Base-by-base conservation (phyloP, 805 yeast genomes). In the Yamadazyma sp. region DNA sequence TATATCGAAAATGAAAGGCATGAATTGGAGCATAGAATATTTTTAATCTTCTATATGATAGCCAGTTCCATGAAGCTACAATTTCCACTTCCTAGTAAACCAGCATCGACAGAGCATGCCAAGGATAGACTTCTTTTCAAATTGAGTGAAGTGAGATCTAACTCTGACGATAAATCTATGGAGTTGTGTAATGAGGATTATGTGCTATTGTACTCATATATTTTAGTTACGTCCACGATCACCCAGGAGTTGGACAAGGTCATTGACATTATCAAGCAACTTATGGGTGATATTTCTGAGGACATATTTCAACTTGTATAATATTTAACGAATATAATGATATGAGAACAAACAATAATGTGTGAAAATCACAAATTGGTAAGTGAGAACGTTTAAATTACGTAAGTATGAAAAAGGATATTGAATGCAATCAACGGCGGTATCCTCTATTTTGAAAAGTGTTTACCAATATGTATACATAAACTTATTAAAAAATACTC, bases 91-190 rank as follows among this genome's bases (percentile, higher is more conserved):
- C 95, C 95, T 0, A 76, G 73, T 16, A 80, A 80, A 47, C 82
- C 90, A 1, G 91, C 93, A 0, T 79, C 86, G 0, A 82, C 88
- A 0, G 84, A 77, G 28, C 84, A 82, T 53, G 82, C 93, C 0
- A 76, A 80, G 48, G 86, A 81, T 44, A 59, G 89, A 22, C 67
- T 86, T 65, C 66, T 85, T 45, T 74, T 69, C 31, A 84, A 83
- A 48, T 63, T 85, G 45, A 78, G 75, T 42, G 79, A 77, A 42
- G 75, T 80, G 13, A 61, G 93, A 35, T 15, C 42, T 2, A 37
- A 28, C 11, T 36, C 43, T 3, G 38, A 16, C 18, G 33, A 35
- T 12, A 20, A 16, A 10, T 16, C 36, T 6, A 56, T 62, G 28
- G 44, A 52, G 13, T 54, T 79, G 28, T 63, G 73, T 8, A 82